A percentile compares a stretch with the other conserved stretches of the same genome.
phyloP scores from a whole-genome alignment of 805 yeast species.

The Ogataea trehaloabstinens region DNA sequence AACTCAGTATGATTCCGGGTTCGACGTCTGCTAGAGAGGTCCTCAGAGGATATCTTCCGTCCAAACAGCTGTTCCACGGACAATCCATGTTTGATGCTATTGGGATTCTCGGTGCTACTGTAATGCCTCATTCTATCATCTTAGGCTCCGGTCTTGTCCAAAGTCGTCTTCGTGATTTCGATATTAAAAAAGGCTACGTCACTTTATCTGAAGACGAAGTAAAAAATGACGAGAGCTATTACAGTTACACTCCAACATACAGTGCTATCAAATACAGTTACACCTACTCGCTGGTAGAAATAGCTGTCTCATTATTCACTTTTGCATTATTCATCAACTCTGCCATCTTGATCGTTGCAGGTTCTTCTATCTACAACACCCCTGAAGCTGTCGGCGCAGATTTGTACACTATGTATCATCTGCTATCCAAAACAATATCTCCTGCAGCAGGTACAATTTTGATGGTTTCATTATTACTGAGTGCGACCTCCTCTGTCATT shows the following conservation, averaged over 20 bases:
- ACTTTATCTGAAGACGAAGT: conserved; percentile 21
- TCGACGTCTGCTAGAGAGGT: conserved; percentile 27
- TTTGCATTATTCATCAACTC: conserved; percentile 82
- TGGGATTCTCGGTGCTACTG: conserved; percentile 49
- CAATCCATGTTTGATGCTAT: conserved; percentile 46
- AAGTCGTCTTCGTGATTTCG: conserved; percentile 46
- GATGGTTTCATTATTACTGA: conserved; percentile 73
- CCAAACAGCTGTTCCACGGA: conserved; percentile 39
- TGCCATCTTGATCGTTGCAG: conserved; percentile 75
- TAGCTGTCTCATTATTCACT: conserved; percentile 63
- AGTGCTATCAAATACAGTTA: conserved; percentile 66
- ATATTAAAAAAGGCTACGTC: conserved; percentile 36
- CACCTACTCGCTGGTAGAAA: conserved; percentile 66
- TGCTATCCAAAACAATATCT: conserved; percentile 55
- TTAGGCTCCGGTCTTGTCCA: conserved; percentile 50
- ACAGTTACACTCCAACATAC: conserved; percentile 60
- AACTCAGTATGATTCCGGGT: conserved; percentile 37
- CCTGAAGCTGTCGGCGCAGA: conserved; percentile 68
- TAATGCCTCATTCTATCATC: conserved; percentile 50
- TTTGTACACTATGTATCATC: conserved; percentile 64
- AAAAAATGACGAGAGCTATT: conserved; percentile 38
- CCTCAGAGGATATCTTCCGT: conserved; percentile 45
- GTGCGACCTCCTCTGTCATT: conserved; percentile 84
- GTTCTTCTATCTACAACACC: conserved; percentile 67
- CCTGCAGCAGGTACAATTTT: conserved; percentile 77